phyloP scores from a whole-genome alignment of 208 protist species.

The Eutreptiella sp. region DNA sequence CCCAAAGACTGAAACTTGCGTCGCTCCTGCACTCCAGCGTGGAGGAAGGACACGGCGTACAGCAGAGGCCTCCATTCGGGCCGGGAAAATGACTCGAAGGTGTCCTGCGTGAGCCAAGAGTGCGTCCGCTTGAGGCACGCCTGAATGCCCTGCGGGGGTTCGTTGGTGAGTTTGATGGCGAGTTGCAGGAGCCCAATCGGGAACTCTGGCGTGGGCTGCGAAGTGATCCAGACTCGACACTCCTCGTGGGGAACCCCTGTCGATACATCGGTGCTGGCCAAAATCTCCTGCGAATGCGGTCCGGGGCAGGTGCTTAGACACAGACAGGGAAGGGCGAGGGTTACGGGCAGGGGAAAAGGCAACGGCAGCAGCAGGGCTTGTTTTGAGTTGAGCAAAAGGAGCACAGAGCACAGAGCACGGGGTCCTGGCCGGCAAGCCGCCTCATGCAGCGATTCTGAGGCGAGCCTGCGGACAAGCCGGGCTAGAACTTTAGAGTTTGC shows the following conservation, averaged over 20 bases:
- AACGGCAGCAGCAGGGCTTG: too few relatives aligned
- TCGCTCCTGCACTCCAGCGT: conserved; percentile 69
- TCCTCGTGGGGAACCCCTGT: conserved; percentile 75
- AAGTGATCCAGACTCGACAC: conserved; percentile 91
- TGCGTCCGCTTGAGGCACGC: conserved; percentile 59
- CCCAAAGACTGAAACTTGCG: conserved; percentile 76
- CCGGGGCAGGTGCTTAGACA: too few relatives aligned
- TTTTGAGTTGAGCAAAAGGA: too few relatives aligned
- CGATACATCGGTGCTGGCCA: too few relatives aligned
- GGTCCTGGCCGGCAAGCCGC: too few relatives aligned
- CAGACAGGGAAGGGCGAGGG: too few relatives aligned
- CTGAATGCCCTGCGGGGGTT: conserved; percentile 58
- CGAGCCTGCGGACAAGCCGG: too few relatives aligned
- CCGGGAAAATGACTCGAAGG: conserved; percentile 45
- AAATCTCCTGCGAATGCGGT: too few relatives aligned
- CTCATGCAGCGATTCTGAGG: too few relatives aligned
- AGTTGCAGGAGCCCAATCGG: conserved; percentile 87
- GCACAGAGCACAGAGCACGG: too few relatives aligned
- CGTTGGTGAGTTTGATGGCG: conserved; percentile 77
- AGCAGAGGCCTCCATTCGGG: conserved; percentile 60
- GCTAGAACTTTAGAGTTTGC: too few relatives aligned
- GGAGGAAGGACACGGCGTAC: conserved; percentile 63
- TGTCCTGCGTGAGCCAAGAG: conserved; percentile 47
- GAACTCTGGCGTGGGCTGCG: conserved; percentile 85
- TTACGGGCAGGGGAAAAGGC: too few relatives aligned